Base-by-base conservation (phyloP, 2,329 filamentous ascomycete genomes). In the Lecanicillium sp. region DNA sequence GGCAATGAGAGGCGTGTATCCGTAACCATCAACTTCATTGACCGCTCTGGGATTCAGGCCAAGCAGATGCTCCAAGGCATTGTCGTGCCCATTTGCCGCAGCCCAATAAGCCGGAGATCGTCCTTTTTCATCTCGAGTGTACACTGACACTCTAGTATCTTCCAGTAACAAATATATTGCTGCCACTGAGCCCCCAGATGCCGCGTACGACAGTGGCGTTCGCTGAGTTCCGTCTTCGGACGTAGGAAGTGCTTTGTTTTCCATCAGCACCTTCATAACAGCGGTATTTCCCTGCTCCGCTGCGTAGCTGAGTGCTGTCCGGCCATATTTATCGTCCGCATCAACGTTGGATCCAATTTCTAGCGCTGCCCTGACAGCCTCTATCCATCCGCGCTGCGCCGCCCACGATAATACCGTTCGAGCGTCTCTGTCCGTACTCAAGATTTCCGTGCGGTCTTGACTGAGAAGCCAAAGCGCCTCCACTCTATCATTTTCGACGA, bases 201-300 rank as follows among this genome's bases (percentile, higher is more conserved):
- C 42, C 15, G 42, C 42, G 11, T 50, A 27, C 8, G 27, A 50
- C 12, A 50, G 27, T 10, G 27, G 48, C 29, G 36, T 40, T 26
- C 47, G 47, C 9, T 19, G 17, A 21, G 23, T 12, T 23, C 7
- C 5, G 29, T 44, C 42, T 4, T 35, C 5, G 2, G 11, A 24
- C 10, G 20, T 23, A 20, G 42, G 26, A 9, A 21, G 9, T 5
- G 30, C 42, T 17, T 19, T 19, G 29, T 35, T 14, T 3, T n/a
- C 24, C 42, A 44, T n/a, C 30, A 44, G 29, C 11, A 44, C 35
- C 6, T 12, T 4, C 20, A 42, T 30, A 26, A 19, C 21, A 2
- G 15, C 14, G 12, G 9, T 14, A 15, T 44, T 29, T 6, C 42
- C 42, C 2, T n/a, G 3, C 20, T 44, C 29, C 12, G 29, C 30